Conservation (phyloP, 2,329 filamentous ascomycete species). For the Thermothelomyces thermophilus region DNA sequence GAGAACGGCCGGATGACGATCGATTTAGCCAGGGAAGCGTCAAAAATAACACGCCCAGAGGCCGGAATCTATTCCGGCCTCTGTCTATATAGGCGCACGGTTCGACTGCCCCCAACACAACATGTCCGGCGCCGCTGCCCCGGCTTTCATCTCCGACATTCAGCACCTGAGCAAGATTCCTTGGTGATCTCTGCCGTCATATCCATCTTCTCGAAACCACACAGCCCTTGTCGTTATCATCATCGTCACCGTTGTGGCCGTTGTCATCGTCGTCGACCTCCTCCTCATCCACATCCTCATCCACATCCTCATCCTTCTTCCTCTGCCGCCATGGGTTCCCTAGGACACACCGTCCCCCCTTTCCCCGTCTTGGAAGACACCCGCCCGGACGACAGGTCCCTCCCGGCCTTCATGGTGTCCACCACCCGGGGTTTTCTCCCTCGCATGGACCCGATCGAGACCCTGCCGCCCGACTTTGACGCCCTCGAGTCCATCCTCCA, state of each 20-base stretch:
- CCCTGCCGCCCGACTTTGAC: constrained; percentile 67
- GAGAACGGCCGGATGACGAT: neutral
- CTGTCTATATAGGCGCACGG: constrained; percentile 40
- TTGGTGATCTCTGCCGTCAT: neutral
- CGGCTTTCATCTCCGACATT: too few species aligned
- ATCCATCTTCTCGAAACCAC: neutral
- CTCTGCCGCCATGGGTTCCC: constrained; percentile 36
- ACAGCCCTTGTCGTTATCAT: neutral
- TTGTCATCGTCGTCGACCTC: too few species aligned
- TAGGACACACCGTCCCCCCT: constrained; percentile 28
- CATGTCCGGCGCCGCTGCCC: too few species aligned
- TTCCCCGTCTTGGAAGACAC: constrained; percentile 61
- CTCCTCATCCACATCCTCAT: neutral
- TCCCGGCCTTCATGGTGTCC: constrained; percentile 74
- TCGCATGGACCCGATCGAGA: constrained; percentile 53
- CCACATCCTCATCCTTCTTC: neutral
- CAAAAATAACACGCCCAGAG: neutral
- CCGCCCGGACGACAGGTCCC: constrained; percentile 52
- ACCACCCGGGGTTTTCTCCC: constrained; percentile 69
- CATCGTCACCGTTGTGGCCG: neutral
- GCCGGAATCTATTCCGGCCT: constrained; percentile 43
- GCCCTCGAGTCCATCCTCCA: constrained; percentile 64
- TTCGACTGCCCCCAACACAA: constrained; percentile 14
- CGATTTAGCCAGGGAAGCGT: neutral
- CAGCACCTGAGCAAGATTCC: neutral